phyloP scores from a whole-genome alignment of 2,329 filamentous ascomycete species.

The Ramularia endophylla region DNA sequence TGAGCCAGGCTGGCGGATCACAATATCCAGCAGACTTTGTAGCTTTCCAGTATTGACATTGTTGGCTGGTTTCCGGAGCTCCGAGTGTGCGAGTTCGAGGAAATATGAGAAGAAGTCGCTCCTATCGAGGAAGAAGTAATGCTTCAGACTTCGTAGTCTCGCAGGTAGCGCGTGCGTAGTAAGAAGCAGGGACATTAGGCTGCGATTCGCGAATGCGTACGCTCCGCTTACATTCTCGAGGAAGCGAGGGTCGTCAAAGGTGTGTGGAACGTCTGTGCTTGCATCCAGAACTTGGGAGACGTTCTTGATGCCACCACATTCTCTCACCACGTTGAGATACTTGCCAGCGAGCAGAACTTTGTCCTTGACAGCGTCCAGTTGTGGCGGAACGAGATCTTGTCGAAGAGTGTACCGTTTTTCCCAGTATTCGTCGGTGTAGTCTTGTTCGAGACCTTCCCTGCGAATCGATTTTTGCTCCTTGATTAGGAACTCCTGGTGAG shows the following conservation, averaged over 20 bases:
- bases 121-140: constrained; percentile 98
- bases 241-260: constrained; percentile 87
- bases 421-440: constrained; percentile 99
- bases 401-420: constrained; percentile 94
- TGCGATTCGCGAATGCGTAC: constrained; percentile 93
- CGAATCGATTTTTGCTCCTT: constrained; percentile 95
- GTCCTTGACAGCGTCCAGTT: constrained; percentile 83
- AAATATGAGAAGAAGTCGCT: constrained; percentile 99
- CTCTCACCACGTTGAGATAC: constrained; percentile 94
- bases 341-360: constrained; percentile 95
- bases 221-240: constrained; percentile 93
- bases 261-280: constrained; percentile 81
- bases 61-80: constrained; percentile 72
- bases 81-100: constrained; percentile 81
- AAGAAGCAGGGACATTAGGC: constrained; percentile 80
- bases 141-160: constrained; percentile 83
- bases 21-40: constrained; percentile 90
- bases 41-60: constrained; percentile 87
- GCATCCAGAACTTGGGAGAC: constrained; percentile 60
- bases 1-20: constrained; percentile 91
- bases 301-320: constrained; percentile 86
- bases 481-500: constrained; percentile 87
- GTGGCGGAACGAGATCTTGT: constrained; percentile 83
- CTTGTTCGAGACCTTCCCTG: constrained; percentile 82
- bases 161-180: constrained; percentile 89